phyloP scores from a whole-genome alignment of 306 rosid species.

The Ormosia emarginata region DNA sequence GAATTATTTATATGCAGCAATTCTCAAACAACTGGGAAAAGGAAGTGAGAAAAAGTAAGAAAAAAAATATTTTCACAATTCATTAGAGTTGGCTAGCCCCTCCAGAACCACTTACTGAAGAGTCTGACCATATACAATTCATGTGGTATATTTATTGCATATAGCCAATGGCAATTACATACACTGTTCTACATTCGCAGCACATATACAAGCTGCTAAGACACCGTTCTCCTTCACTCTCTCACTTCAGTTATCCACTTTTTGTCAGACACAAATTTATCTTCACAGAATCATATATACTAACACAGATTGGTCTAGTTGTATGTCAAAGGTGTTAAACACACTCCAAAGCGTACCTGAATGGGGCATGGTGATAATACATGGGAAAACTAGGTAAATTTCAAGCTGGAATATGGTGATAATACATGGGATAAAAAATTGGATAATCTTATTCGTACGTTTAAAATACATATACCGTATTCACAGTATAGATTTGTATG shows the following conservation, averaged over 20 bases:
- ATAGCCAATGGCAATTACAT: slow-evolving; percentile 1
- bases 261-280: neutral
- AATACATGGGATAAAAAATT: neutral
- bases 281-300: neutral
- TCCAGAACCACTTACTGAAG: neutral
- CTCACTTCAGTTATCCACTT: neutral
- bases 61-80: neutral
- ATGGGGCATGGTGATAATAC: neutral
- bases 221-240: neutral
- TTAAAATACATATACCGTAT: too few species aligned
- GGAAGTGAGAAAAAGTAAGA: neutral
- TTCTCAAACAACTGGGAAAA: slow-evolving; percentile 5
- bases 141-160: slow-evolving; percentile 18
- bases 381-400: neutral
- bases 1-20: slow-evolving; percentile 17
- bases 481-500: too few species aligned
- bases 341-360: neutral
- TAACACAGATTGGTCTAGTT: neutral
- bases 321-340: neutral
- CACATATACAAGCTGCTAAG: neutral
- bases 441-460: too few species aligned
- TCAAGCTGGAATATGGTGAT: neutral
- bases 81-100: slow-evolving; percentile 2
- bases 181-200: neutral
- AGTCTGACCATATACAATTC: slow-evolving; percentile 8